A percentile compares a stretch with the other conserved stretches of the same genome.
Conservation (phyloP, 2,329 filamentous ascomycete species). For the Setomelanomma holmii region DNA sequence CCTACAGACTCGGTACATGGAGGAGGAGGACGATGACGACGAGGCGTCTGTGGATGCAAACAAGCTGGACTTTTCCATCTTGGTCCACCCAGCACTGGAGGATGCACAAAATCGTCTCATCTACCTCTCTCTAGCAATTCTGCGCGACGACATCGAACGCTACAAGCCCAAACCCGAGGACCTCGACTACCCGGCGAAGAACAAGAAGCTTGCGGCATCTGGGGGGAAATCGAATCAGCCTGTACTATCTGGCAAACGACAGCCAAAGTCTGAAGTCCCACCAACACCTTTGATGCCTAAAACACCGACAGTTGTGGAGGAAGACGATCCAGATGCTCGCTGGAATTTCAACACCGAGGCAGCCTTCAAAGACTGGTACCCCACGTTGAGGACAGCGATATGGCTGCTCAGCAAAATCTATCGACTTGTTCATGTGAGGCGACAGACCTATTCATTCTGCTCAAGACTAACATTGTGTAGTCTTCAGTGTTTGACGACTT, state of each 20-base stretch:
- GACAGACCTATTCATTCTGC: neutral
- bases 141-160: slow-evolving; percentile 71
- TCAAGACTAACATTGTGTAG: slow-evolving; percentile 41
- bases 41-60: slow-evolving; percentile 58
- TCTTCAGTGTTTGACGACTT: slow-evolving; percentile 75
- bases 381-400: slow-evolving; percentile 70
- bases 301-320: slow-evolving; percentile 57
- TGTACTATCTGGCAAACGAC: slow-evolving; percentile 62
- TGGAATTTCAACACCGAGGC: slow-evolving; percentile 65
- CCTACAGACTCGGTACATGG: slow-evolving; percentile 70
- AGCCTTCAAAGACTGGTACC: slow-evolving; percentile 68
- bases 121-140: slow-evolving; percentile 67
- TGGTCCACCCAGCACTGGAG: slow-evolving; percentile 71
- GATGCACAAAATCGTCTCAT: slow-evolving; percentile 72
- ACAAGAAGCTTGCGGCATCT: slow-evolving; percentile 52
- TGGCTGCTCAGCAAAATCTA: slow-evolving; percentile 75
- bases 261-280: slow-evolving; percentile 48
- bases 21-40: slow-evolving; percentile 59
- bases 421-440: slow-evolving; percentile 68
- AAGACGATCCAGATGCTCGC: slow-evolving; percentile 59
- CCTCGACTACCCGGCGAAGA: slow-evolving; percentile 67
- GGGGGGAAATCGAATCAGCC: slow-evolving; percentile 52
- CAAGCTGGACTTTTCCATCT: slow-evolving; percentile 66
- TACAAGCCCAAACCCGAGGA: slow-evolving; percentile 71
- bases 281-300: slow-evolving; percentile 53